phyloP scores from a whole-genome alignment of 257 asterid genomes.

The Nicotiana paniculata region DNA sequence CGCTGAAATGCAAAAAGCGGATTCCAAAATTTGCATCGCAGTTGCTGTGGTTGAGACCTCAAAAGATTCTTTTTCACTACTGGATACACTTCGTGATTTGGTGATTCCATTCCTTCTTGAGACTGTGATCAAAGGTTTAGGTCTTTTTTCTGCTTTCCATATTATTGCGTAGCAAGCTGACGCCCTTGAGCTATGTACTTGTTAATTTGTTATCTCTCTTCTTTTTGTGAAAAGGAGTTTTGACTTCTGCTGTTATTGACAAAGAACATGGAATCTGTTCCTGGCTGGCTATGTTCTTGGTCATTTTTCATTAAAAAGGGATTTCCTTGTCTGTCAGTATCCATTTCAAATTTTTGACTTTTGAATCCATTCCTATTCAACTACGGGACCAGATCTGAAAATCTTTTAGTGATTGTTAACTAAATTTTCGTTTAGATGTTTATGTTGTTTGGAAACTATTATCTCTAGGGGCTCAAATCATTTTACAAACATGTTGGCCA shows the following conservation, averaged over 20 bases:
- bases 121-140: slow-evolving; percentile 73
- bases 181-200: not conserved
- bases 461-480: not conserved
- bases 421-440: not conserved
- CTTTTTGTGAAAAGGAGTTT: not conserved
- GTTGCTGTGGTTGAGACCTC: slow-evolving; percentile 38
- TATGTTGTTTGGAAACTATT: not conserved
- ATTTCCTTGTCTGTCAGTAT: not conserved
- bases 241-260: not conserved
- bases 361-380: not conserved
- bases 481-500: not conserved
- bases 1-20: slow-evolving; percentile 20
- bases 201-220: not conserved
- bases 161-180: not conserved
- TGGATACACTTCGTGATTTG: slow-evolving; percentile 51
- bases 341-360: not conserved
- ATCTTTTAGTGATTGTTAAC: not conserved
- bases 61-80: slow-evolving; percentile 17
- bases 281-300: not conserved
- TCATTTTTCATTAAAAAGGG: not conserved
- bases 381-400: not conserved
- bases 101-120: slow-evolving; percentile 68
- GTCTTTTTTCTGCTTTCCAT: not conserved
- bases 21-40: slow-evolving; percentile 48
- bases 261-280: not conserved